Evolutionary conservation across 371 early-diverging fungal genomes (phyloP).

Genomic region (Mortierella sp.): DNA sequence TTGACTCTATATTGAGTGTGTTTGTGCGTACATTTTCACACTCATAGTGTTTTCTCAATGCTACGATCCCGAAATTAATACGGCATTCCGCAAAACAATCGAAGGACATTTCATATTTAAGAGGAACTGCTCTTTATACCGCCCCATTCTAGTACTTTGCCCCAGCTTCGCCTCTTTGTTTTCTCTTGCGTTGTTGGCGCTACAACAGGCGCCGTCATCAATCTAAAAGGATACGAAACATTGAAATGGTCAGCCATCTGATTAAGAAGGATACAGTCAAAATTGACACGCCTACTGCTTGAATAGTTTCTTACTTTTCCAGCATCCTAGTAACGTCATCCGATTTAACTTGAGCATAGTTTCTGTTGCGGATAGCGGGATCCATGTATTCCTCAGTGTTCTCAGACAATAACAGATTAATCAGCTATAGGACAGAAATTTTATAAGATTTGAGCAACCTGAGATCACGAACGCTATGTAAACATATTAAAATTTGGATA

Average conservation of each 20-base stretch:
- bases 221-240: conserved; percentile 11
- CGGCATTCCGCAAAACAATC: too few relatives aligned
- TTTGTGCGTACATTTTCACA: too few relatives aligned
- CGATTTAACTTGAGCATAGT: conserved; percentile 74
- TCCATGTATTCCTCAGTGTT: conserved; percentile 82
- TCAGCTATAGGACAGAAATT: conserved; percentile 59
- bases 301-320: conserved; percentile 80
- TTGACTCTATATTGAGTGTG: too few relatives aligned
- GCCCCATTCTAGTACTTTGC: conserved; percentile 55
- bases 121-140: conserved; percentile 51
- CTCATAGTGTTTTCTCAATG: too few relatives aligned
- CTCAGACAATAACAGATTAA: conserved; percentile 74
- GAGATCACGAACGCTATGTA: too few relatives aligned
- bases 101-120: too few relatives aligned
- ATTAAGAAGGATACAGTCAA: not conserved
- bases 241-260: not conserved
- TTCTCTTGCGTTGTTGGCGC: conserved; percentile 41
- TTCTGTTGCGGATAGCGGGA: conserved; percentile 67
- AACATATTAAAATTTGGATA: not conserved
- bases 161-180: conserved; percentile 51
- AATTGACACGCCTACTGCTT: not conserved
- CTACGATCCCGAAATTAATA: too few relatives aligned
- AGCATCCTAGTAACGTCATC: conserved; percentile 76
- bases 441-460: not conserved
- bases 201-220: conserved; percentile 48